phyloP scores from a whole-genome alignment of 495 filamentous ascomycete genomes.

The Hamigera avellanea region DNA sequence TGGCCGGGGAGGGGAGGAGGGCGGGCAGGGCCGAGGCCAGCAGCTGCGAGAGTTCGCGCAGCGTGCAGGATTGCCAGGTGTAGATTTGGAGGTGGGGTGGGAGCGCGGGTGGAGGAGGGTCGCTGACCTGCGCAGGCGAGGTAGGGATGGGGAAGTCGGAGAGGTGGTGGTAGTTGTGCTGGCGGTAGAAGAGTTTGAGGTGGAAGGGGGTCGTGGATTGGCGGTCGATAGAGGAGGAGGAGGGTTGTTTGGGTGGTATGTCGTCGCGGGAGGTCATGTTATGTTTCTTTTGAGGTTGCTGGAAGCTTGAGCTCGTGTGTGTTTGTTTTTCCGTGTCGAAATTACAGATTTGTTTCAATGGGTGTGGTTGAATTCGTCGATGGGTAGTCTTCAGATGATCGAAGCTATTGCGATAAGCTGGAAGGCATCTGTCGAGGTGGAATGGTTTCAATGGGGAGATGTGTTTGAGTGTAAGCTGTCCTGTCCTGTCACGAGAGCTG shows the following conservation, averaged over 20 bases:
- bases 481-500: too few relatives aligned
- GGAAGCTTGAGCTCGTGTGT: background rate
- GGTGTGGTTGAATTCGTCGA: too few relatives aligned
- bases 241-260: background rate
- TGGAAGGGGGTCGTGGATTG: slow-evolving; percentile 77
- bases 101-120: slow-evolving; percentile 31
- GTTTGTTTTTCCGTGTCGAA: background rate
- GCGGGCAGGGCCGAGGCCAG: slow-evolving; percentile 52
- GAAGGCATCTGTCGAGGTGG: too few relatives aligned
- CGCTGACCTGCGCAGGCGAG: slow-evolving; percentile 10
- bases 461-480: too few relatives aligned
- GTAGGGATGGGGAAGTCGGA: slow-evolving; percentile 20
- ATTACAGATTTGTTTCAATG: too few relatives aligned
- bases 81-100: slow-evolving; percentile 71
- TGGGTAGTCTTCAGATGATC: too few relatives aligned
- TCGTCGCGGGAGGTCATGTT: background rate
- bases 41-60: slow-evolving; percentile 72
- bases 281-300: slow-evolving; percentile 2
- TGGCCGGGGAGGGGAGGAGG: slow-evolving; percentile 60
- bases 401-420: too few relatives aligned
- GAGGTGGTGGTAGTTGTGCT: slow-evolving; percentile 54
- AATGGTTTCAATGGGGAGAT: too few relatives aligned
- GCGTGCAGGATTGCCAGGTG: slow-evolving; percentile 77
- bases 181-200: slow-evolving; percentile 79
- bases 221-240: slow-evolving; percentile 46